A percentile compares a stretch with the other conserved stretches of the same genome.
These are phyloP conservation scores for Eremochloa ophiuroides DNA, from an alignment of 176 grass and related monocot species.

Conservation along the genomic window DNA sequence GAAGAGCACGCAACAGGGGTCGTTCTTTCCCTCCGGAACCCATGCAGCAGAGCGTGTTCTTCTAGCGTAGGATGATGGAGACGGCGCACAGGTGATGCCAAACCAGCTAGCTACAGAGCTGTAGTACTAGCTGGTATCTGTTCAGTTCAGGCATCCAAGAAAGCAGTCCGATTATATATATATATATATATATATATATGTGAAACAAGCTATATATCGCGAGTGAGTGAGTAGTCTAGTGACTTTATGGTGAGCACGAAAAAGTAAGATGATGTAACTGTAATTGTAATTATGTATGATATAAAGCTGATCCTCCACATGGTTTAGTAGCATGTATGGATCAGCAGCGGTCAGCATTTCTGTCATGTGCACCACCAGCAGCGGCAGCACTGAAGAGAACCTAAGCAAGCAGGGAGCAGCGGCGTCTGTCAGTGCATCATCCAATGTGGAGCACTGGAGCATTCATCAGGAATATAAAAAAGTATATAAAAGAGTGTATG, in stretches of 20 bases:
- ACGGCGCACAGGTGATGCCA: background rate
- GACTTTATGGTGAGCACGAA: constrained; percentile 20
- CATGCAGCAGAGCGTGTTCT: background rate
- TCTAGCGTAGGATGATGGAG: background rate
- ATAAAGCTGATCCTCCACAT: constrained; percentile 38
- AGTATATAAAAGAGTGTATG: background rate
- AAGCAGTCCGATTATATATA: constrained; percentile 5
- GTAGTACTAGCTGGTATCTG: background rate
- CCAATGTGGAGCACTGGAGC: constrained; percentile 25
- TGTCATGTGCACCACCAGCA: constrained; percentile 9
- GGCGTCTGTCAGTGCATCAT: constrained; percentile 8
- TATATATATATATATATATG: too few species aligned
- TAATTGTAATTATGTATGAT: too few species aligned
- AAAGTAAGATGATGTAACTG: background rate
- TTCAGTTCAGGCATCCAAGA: constrained; percentile 18
- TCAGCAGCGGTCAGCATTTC: constrained; percentile 31
- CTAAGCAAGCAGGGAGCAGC: constrained; percentile 10
- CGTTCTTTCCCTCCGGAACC: background rate
- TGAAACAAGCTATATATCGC: constrained; percentile 2
- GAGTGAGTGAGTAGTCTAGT: background rate
- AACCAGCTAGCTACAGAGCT: constrained; percentile 15
- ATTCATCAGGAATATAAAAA: constrained; percentile 9
- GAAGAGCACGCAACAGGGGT: background rate
- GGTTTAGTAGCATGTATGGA: constrained; percentile 26
- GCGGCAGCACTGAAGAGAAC: background rate